Evolutionary conservation across 108 stramenopile species (phyloP), one percentile per base, ranked within the genome.

Genomic region (Cyclotella atomus): DNA sequence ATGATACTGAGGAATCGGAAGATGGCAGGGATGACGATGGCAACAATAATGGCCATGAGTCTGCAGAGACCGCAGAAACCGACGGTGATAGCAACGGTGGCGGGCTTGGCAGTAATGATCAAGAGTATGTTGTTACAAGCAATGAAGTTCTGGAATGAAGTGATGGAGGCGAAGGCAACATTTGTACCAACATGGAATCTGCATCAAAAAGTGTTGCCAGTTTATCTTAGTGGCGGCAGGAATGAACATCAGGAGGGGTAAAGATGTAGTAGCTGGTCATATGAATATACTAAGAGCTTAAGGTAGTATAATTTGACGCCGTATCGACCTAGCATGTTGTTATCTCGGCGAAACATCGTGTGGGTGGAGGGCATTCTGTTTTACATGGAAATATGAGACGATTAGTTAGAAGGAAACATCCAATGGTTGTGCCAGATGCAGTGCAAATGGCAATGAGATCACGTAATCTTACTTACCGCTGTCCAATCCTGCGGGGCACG

Each of bases 281-380:
- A n/a, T n/a, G n/a, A n/a, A n/a, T n/a, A n/a, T n/a, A n/a, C n/a
- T n/a, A n/a, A n/a, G n/a, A n/a, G n/a, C n/a, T n/a, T n/a, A n/a
- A n/a, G n/a, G n/a, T n/a, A n/a, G n/a, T n/a, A n/a, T n/a, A n/a
- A n/a, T n/a, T n/a, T n/a, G n/a, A n/a, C n/a, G n/a, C n/a, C n/a
- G n/a, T n/a, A n/a, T n/a, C n/a, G n/a, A n/a, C n/a, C n/a, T n/a
- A n/a, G n/a, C 65, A 67, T 32, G 49, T 29, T 47, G 65, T 49
- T 12, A 67, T 52, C 30, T 67, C 65, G 3, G 41, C 55, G 28
- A 56, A 56, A 28, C 55, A 56, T 16, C 55, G 21, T 4, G 28
- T 56, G 5, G 55, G 55, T 30, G 55, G 55, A 28, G 55, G 55
- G 25, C 55, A 56, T 28, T 56, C 55, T 41, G 12, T 41, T 41